A percentile compares a stretch with the other conserved stretches of the same genome.
phyloP scores from a whole-genome alignment of 345 rosid species.

The Sapria himalayana region DNA sequence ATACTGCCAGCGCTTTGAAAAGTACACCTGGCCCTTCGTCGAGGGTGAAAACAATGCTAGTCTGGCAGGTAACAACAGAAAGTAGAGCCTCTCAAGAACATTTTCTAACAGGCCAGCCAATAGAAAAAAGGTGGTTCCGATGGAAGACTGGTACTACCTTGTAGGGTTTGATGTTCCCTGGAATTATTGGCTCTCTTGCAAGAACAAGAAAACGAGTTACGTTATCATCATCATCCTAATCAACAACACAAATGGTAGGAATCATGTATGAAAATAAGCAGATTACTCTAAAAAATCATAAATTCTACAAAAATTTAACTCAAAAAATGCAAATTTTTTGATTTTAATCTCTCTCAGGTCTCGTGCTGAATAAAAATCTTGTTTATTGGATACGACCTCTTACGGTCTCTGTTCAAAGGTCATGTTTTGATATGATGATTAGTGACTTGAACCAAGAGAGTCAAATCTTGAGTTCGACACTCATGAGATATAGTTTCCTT shows the following conservation, averaged over 20 bases:
- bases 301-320: neutral
- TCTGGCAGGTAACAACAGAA: slow-evolving; percentile 11
- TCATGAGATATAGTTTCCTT: too few relatives aligned
- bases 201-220: slow-evolving; percentile 31
- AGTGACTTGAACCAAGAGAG: too few relatives aligned
- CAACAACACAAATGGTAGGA: neutral
- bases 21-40: slow-evolving; percentile 36
- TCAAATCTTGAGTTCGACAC: too few relatives aligned
- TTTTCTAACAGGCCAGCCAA: neutral
- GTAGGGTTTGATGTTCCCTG: slow-evolving; percentile 19
- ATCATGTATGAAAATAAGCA: neutral
- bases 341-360: too few relatives aligned
- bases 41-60: slow-evolving; percentile 32
- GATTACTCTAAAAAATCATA: neutral
- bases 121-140: neutral
- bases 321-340: neutral
- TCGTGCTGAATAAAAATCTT: slow-evolving; percentile 4
- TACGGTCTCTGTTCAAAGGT: neutral
- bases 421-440: neutral
- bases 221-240: slow-evolving; percentile 18
- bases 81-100: slow-evolving; percentile 1
- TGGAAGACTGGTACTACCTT: slow-evolving; percentile 14
- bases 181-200: slow-evolving; percentile 38
- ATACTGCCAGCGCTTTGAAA: slow-evolving; percentile 37
- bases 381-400: neutral